Base-by-base conservation (phyloP, 148 eudicot species). In the Mesembryanthemum crystallinum region DNA sequence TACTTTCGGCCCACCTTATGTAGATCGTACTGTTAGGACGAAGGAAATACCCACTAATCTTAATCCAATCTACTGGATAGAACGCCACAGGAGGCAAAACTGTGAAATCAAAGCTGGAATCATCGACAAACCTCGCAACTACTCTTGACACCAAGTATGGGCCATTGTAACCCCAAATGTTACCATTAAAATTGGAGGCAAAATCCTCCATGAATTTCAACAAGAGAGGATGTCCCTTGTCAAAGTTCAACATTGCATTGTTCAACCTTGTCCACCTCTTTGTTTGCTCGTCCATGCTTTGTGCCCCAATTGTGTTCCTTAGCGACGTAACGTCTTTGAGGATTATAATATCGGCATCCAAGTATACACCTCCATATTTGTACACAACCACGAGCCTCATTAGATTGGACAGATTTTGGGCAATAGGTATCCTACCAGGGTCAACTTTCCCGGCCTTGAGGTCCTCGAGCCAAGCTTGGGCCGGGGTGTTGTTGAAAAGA, bases 101-200 rank as follows among this genome's bases (percentile, higher is more conserved):
- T 1, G 84, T 88, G 29, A 88, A 84, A 32, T 91, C 82, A 45
- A 33, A 66, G 8, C 12, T 61, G 1, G 67, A 21, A 25, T 80
- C 37, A 49, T 59, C 23, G 0, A 54, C 57, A 5, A 69, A 58
- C 17, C 66, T 79, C 28, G 77, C 55, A 3, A 86, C 88, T 33
- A 91, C 89, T 69, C 96, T 76, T 7, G 92, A 86, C 6, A 90
- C 90, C 76, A 91, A 65, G 69, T 91, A 87, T 0, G 98, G 98
- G 0, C 98, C 98, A 73, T 91, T 93, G 9, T 85, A 76, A 8
- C 98, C 98, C 98, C 98, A 93, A 63, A 28, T 77, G 62, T 80
- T 88, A 3, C 98, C 97, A 74, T 93, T 72, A 43, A 89, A 93
- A 63, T 78, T 77, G 5, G 58, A 67, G 0, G 85, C 85, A 74